phyloP scores from a whole-genome alignment of 192 early-diverging fungal genomes.

The Coemansia sp. region DNA sequence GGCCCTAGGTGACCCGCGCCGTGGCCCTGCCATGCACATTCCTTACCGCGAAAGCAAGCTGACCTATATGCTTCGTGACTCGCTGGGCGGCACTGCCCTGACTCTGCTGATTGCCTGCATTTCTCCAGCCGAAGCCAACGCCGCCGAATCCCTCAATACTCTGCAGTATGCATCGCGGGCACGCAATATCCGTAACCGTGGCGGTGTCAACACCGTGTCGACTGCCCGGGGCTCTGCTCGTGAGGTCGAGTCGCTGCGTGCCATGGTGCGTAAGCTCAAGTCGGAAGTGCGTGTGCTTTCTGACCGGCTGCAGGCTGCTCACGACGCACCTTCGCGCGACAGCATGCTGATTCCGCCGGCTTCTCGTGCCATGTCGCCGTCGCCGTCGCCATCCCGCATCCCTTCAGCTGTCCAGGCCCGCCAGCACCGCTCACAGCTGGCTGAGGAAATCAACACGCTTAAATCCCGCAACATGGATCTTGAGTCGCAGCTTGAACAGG shows the following conservation, averaged over 20 bases:
- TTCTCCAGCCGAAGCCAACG: constrained; percentile 78
- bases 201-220: constrained; percentile 62
- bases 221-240: constrained; percentile 61
- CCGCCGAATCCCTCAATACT: constrained; percentile 91
- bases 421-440: constrained; percentile 28
- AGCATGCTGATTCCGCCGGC: constrained; percentile 3
- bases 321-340: constrained; percentile 6
- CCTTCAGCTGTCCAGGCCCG: constrained; percentile 17
- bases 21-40: constrained; percentile 65
- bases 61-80: constrained; percentile 94
- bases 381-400: constrained; percentile 19
- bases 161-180: constrained; percentile 95
- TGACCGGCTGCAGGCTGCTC: constrained; percentile 15
- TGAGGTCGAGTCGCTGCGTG: constrained; percentile 67
- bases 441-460: constrained; percentile 20
- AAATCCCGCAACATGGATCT: constrained; percentile 42
- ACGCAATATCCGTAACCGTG: constrained; percentile 91
- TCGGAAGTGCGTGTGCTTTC: constrained; percentile 52
- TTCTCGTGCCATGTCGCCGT: neutral
- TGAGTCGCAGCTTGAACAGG: constrained; percentile 53
- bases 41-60: constrained; percentile 98
- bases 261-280: constrained; percentile 63
- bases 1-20: constrained; percentile 78
- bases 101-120: constrained; percentile 97
- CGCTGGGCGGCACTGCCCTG: constrained; percentile 89